phyloP scores from a whole-genome alignment of 352 stramenopile genomes.

The Pythium sp. region DNA sequence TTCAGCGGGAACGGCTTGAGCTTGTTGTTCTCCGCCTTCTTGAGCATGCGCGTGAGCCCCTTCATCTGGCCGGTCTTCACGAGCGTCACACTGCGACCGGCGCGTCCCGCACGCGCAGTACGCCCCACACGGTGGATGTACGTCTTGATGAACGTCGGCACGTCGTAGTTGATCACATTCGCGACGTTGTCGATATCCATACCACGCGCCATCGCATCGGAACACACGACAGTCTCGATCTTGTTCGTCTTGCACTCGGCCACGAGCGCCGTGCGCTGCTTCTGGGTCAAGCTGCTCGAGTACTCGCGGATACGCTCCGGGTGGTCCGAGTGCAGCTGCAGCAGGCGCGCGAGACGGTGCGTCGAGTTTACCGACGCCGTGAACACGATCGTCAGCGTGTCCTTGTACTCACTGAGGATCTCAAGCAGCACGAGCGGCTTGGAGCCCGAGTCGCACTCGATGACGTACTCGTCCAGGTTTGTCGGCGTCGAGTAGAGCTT shows the following conservation, averaged over 20 bases:
- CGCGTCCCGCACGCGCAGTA: constrained; percentile 76
- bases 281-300: constrained; percentile 78
- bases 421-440: constrained; percentile 95
- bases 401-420: constrained; percentile 82
- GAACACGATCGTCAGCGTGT: constrained; percentile 92
- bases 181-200: constrained; percentile 92
- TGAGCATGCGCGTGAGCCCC: constrained; percentile 75
- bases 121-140: constrained; percentile 89
- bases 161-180: constrained; percentile 95
- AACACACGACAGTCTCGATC: constrained; percentile 87
- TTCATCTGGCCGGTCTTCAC: constrained; percentile 85
- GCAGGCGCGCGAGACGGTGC: constrained; percentile 92
- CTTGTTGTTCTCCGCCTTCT: constrained; percentile 80
- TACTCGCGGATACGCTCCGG: constrained; percentile 72
- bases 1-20: constrained; percentile 63
- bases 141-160: constrained; percentile 90
- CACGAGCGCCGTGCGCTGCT: constrained; percentile 71
- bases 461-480: constrained; percentile 85
- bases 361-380: constrained; percentile 96
- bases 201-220: constrained; percentile 91
- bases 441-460: constrained; percentile 92
- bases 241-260: constrained; percentile 67
- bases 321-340: constrained; percentile 84
- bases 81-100: constrained; percentile 71
- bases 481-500: constrained; percentile 79